Percentiles rank a stretch among this genome's conserved stretches.
Evolutionary conservation across 208 protist species (phyloP).

Genomic region (Balamuthia mandrillaris): DNA sequence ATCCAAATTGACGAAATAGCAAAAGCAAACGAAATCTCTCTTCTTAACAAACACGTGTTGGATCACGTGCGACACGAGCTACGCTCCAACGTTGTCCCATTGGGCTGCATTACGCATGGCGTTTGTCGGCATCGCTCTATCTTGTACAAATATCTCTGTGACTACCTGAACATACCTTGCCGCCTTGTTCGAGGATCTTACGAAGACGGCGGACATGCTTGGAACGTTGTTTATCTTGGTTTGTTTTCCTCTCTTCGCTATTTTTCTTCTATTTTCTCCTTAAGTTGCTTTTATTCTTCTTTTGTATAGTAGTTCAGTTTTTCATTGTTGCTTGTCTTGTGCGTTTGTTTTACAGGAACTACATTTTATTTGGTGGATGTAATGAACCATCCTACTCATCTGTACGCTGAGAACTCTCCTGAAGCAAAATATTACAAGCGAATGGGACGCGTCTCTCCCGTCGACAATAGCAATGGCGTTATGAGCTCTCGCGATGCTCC

Average conservation of each 20-base stretch:
- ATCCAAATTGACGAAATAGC: constrained; percentile 4
- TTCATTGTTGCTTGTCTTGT: too few species aligned
- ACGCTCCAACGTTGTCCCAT: background rate
- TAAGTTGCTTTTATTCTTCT: background rate
- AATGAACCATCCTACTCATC: constrained; percentile 11
- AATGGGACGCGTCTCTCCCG: background rate
- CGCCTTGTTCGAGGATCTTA: constrained; percentile 34
- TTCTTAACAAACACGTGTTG: background rate
- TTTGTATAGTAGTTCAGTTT: background rate
- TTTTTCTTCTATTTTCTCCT: background rate
- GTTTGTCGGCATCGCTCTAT: constrained; percentile 43
- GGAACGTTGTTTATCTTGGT: background rate
- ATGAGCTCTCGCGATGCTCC: background rate
- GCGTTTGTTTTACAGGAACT: too few species aligned
- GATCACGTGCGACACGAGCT: background rate
- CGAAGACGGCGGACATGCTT: background rate
- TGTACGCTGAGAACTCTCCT: constrained; percentile 5
- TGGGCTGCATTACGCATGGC: constrained; percentile 24
- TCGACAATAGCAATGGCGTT: background rate
- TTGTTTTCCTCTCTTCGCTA: too few species aligned
- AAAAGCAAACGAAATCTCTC: background rate
- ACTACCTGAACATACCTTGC: constrained; percentile 27
- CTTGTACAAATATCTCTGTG: constrained; percentile 46
- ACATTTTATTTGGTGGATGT: constrained; percentile 5
- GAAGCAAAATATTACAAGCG: background rate